Percentiles rank a stretch among this genome's conserved stretches.
These are phyloP conservation scores for Daldinia childiae DNA, from an alignment of 495 filamentous ascomycete species.

Conservation along the genomic window DNA sequence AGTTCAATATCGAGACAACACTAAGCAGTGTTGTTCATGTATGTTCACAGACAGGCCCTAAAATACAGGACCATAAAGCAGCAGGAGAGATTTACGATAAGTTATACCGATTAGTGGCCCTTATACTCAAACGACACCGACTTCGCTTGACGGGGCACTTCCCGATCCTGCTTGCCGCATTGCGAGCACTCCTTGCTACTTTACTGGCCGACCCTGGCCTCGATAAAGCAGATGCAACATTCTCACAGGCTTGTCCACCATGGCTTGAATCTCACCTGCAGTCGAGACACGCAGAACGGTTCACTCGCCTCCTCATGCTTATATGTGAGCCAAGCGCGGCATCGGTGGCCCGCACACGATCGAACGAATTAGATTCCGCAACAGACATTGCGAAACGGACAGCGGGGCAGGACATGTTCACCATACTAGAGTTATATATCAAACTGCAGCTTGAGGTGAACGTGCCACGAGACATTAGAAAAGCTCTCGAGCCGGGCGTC, in stretches of 20 bases:
- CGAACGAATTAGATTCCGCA: slow-evolving; percentile 70
- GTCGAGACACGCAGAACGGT: slow-evolving; percentile 66
- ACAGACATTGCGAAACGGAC: slow-evolving; percentile 78
- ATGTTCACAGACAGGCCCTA: slow-evolving; percentile 55
- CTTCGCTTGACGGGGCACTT: slow-evolving; percentile 56
- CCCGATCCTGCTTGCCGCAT: slow-evolving; percentile 40
- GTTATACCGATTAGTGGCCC: slow-evolving; percentile 67
- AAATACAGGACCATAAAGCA: slow-evolving; percentile 40
- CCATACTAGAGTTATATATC: slow-evolving; percentile 76
- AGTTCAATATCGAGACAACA: slow-evolving; percentile 75
- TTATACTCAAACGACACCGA: slow-evolving; percentile 65
- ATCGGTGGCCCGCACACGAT: slow-evolving; percentile 66
- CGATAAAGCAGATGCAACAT: slow-evolving; percentile 11
- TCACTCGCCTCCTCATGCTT: slow-evolving; percentile 75
- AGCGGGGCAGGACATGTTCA: slow-evolving; percentile 78
- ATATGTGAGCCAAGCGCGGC: slow-evolving; percentile 83
- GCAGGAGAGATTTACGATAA: slow-evolving; percentile 67
- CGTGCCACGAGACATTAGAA: slow-evolving; percentile 65
- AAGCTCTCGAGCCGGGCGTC: slow-evolving; percentile 74
- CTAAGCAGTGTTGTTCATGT: slow-evolving; percentile 65
- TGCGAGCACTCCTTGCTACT: slow-evolving; percentile 41
- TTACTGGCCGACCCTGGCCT: slow-evolving; percentile 35
- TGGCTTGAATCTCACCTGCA: slow-evolving; percentile 47
- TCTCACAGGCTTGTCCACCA: slow-evolving; percentile 43
- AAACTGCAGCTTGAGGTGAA: slow-evolving; percentile 66